Percentiles rank a stretch among this genome's conserved stretches.
Evolutionary conservation across 352 stramenopile species (phyloP).

Genomic region (Pythium coloratum): DNA sequence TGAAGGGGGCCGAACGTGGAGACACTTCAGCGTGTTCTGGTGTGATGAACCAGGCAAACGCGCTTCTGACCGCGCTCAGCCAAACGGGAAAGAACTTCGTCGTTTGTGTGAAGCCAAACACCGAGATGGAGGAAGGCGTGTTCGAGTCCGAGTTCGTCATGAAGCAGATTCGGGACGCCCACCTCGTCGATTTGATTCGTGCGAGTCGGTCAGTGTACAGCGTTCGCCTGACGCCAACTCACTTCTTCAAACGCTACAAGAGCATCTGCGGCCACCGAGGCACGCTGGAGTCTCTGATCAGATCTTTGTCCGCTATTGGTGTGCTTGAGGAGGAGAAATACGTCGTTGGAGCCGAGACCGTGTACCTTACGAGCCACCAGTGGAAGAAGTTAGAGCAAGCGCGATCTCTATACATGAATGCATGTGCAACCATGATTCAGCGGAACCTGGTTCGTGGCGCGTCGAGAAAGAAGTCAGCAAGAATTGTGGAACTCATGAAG

Average conservation of each 20-base stretch:
- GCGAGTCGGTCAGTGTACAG: constrained; percentile 73
- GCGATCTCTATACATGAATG: constrained; percentile 76
- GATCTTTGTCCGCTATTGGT: constrained; percentile 76
- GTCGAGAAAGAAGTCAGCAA: constrained; percentile 62
- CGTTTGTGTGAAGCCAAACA: constrained; percentile 79
- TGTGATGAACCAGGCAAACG: constrained; percentile 67
- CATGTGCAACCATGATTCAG: constrained; percentile 83
- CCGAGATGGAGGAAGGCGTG: constrained; percentile 52
- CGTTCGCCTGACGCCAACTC: constrained; percentile 71
- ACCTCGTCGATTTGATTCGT: constrained; percentile 75
- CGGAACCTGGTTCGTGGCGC: constrained; percentile 74
- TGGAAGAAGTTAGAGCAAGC: constrained; percentile 82
- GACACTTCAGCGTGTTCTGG: constrained; percentile 51
- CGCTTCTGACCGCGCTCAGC: constrained; percentile 64
- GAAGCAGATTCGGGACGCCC: constrained; percentile 65
- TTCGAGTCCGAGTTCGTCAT: constrained; percentile 77
- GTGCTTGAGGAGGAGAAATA: constrained; percentile 81
- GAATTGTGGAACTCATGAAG: constrained; percentile 58
- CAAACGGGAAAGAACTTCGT: constrained; percentile 82
- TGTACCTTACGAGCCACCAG: constrained; percentile 80
- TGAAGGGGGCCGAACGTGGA: constrained; percentile 23
- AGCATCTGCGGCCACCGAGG: constrained; percentile 78
- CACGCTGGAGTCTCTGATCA: constrained; percentile 70
- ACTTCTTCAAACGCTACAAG: constrained; percentile 83
- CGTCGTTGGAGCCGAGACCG: constrained; percentile 66